phyloP scores from a whole-genome alignment of 2,329 filamentous ascomycete species.

The Colletotrichum filicis region DNA sequence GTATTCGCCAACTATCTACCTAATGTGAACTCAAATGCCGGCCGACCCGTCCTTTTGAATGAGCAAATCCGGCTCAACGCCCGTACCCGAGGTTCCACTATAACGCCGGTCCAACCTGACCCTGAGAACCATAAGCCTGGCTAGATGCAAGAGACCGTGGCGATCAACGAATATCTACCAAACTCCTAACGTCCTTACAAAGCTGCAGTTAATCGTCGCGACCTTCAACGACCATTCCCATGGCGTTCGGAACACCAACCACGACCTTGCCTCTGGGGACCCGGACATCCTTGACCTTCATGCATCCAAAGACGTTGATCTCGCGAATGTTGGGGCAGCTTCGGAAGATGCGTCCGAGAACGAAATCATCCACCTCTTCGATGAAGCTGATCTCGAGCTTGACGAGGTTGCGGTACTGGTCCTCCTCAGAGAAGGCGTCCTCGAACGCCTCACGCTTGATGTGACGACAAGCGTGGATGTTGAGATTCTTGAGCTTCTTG shows the following conservation, averaged over 20 bases:
- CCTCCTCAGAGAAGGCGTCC: conserved; percentile 73
- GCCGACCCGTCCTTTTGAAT: not conserved
- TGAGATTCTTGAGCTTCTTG: conserved; percentile 70
- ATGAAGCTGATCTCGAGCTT: conserved; percentile 85
- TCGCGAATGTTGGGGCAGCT: conserved; percentile 70
- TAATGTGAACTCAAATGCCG: not conserved
- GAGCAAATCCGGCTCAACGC: not conserved
- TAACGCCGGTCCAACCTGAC: not conserved
- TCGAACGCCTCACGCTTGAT: conserved; percentile 79
- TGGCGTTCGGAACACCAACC: conserved; percentile 68
- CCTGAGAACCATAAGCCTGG: not conserved
- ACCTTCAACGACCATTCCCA: conserved; percentile 71
- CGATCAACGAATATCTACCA: not conserved
- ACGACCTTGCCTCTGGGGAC: conserved; percentile 67
- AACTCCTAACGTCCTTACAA: not conserved
- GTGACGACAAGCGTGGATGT: conserved; percentile 87
- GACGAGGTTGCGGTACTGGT: conserved; percentile 73
- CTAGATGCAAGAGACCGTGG: not conserved
- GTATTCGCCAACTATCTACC: not conserved
- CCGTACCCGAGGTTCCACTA: not conserved
- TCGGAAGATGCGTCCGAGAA: conserved; percentile 72
- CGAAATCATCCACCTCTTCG: conserved; percentile 72
- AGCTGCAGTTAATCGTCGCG: not conserved
- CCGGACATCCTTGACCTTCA: conserved; percentile 65
- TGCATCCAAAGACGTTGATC: conserved; percentile 73